Evolutionary conservation across 768 basidiomycete genomes (phyloP).

Genomic region (Collybia mongolica): DNA sequence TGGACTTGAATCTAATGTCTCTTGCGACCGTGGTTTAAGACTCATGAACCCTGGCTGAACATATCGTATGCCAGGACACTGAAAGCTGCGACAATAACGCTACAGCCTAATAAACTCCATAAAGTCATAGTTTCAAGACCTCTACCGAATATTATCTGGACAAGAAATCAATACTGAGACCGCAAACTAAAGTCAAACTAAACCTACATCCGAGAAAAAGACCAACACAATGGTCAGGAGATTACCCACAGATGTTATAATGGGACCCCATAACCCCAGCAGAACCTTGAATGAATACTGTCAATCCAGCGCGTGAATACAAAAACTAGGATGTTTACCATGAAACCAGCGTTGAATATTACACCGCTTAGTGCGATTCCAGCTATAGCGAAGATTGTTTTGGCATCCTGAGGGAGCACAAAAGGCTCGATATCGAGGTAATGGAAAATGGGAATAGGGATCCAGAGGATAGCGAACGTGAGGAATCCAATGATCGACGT

Average conservation of each 20-base stretch:
- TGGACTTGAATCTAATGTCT: too few relatives aligned
- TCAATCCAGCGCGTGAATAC: constrained; percentile 5
- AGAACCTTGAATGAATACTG: constrained; percentile 49
- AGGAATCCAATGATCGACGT: constrained; percentile 78
- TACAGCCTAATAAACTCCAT: constrained; percentile 76
- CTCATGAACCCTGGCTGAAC: constrained; percentile 34
- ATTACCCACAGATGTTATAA: constrained; percentile 85
- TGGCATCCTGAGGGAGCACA: constrained; percentile 51
- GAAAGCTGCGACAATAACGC: constrained; percentile 81
- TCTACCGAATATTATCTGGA: constrained; percentile 58
- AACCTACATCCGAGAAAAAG: constrained; percentile 67
- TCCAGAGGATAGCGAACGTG: constrained; percentile 75
- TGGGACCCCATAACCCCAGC: constrained; percentile 84
- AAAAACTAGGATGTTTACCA: constrained; percentile 48
- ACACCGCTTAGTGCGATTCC: constrained; percentile 74
- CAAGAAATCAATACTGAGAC: background rate
- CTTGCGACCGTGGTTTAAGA: background rate
- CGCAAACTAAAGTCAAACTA: background rate
- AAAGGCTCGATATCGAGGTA: constrained; percentile 65
- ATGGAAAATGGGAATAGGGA: constrained; percentile 76
- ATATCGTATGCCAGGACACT: constrained; percentile 76
- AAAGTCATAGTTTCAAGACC: constrained; percentile 59
- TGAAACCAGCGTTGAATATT: constrained; percentile 81
- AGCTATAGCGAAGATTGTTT: constrained; percentile 49
- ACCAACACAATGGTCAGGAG: constrained; percentile 95